Percentiles rank a stretch among this genome's conserved stretches.
phyloP scores from a whole-genome alignment of 1,284 basidiomycete species.

The Marasmius sp. region DNA sequence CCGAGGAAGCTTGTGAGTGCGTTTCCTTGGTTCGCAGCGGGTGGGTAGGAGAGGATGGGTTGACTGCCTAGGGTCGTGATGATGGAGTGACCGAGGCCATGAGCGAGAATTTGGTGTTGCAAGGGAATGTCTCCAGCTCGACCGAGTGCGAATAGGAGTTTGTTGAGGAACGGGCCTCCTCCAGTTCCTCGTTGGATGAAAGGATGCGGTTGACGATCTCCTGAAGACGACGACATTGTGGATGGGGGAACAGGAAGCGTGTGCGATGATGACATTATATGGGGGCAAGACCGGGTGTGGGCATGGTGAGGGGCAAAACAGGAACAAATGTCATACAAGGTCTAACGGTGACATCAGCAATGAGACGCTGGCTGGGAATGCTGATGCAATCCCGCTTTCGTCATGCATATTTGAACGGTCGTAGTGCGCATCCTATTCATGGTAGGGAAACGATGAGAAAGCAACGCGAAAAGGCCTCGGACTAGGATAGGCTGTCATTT shows the following conservation, averaged over 20 bases:
- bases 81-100: slow-evolving; percentile 1
- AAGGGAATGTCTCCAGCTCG: slow-evolving; percentile 5
- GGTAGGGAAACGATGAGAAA: too few species aligned
- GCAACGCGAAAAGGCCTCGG: too few species aligned
- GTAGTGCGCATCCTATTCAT: too few species aligned
- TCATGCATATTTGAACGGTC: too few species aligned
- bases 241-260: not conserved
- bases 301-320: too few species aligned
- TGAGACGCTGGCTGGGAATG: too few species aligned
- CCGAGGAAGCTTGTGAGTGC: slow-evolving; percentile 2
- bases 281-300: too few species aligned
- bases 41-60: not conserved
- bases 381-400: too few species aligned
- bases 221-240: not conserved
- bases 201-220: not conserved
- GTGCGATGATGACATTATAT: too few species aligned
- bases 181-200: not conserved
- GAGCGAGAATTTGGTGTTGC: slow-evolving; percentile 6
- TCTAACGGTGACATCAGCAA: too few species aligned
- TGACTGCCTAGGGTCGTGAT: slow-evolving; percentile 3
- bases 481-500: too few species aligned
- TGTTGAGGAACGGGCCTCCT: not conserved
- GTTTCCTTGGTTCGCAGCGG: not conserved
- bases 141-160: not conserved
- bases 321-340: too few species aligned